Conservation (phyloP, 257 asterid genomes). For the Primulina huaijiensis region DNA sequence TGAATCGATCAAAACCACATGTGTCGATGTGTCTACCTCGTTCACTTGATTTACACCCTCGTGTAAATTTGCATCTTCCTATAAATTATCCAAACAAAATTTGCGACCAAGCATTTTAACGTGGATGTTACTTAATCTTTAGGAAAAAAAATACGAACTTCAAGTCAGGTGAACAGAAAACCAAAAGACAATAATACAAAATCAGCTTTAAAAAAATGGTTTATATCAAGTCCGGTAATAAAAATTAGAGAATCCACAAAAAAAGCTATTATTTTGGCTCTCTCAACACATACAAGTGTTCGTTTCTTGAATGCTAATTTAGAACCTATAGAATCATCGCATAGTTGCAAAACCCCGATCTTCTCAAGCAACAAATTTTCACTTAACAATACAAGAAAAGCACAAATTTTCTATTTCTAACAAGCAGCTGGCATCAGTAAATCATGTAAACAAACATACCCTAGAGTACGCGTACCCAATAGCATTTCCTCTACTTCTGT, state of each 20-base stretch:
- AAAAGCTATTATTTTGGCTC: not conserved
- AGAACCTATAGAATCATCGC: not conserved
- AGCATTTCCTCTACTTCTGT: constrained; percentile 43
- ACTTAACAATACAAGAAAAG: not conserved
- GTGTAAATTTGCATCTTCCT: constrained; percentile 39
- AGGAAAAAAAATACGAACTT: constrained; percentile 3
- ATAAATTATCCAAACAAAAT: constrained; percentile 20
- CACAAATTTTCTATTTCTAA: not conserved
- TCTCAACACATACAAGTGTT: constrained; percentile 2
- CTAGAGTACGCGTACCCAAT: constrained; percentile 54
- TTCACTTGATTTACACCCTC: constrained; percentile 32
- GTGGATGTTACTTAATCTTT: constrained; percentile 1
- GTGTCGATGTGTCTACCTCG: constrained; percentile 33
- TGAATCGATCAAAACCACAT: constrained; percentile 47
- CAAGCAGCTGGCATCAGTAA: not conserved
- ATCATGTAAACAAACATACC: constrained; percentile 42
- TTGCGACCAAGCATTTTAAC: constrained; percentile 16
- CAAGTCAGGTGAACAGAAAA: constrained; percentile 11
- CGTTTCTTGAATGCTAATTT: not conserved
- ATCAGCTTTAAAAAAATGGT: not conserved
- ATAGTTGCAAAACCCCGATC: not conserved
- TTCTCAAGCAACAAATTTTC: not conserved
- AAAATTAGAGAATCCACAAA: not conserved
- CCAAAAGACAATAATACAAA: constrained; percentile 5
- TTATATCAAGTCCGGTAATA: no score